Conservation (phyloP, 1,139 yeast species). For the Lodderomyces margitis region DNA sequence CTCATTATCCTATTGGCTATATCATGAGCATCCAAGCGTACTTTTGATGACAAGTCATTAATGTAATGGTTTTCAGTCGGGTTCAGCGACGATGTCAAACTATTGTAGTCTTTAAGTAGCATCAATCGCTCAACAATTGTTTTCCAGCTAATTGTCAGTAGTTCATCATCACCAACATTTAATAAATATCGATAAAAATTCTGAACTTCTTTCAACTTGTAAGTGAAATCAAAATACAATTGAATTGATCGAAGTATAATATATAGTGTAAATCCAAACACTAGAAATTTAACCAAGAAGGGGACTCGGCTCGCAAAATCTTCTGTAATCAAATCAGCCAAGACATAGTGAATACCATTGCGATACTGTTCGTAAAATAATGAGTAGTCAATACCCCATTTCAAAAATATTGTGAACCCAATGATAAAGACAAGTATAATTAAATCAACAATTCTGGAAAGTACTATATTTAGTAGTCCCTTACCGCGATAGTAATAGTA, state of each 20-base stretch:
- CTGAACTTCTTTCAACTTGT: constrained; percentile 58
- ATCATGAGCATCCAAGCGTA: constrained; percentile 84
- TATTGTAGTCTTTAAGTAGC: constrained; percentile 76
- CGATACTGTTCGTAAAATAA: constrained; percentile 25
- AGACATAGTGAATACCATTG: constrained; percentile 24
- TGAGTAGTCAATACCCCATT: constrained; percentile 78
- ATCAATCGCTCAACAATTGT: constrained; percentile 77
- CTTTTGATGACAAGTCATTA: constrained; percentile 65
- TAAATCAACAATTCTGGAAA: constrained; percentile 65
- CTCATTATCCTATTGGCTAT: constrained; percentile 96
- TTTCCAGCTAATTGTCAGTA: constrained; percentile 94
- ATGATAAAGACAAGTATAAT: constrained; percentile 75
- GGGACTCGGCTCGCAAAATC: constrained; percentile 53
- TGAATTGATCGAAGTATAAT: constrained; percentile 61
- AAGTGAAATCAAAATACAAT: constrained; percentile 49
- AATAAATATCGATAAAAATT: constrained; percentile 67
- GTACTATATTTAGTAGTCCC: constrained; percentile 75
- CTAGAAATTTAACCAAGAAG: constrained; percentile 50
- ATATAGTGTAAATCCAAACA: constrained; percentile 61
- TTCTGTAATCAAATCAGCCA: constrained; percentile 51
- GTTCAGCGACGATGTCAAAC: constrained; percentile 50
- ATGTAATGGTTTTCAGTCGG: constrained; percentile 26
- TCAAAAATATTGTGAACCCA: constrained; percentile 70
- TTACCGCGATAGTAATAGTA: constrained; percentile 83
- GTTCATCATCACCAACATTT: constrained; percentile 69